Percentiles rank a stretch among this genome's conserved stretches.
Evolutionary conservation across 2,329 filamentous ascomycete genomes (phyloP).

Genomic region (Alternaria postmessia): DNA sequence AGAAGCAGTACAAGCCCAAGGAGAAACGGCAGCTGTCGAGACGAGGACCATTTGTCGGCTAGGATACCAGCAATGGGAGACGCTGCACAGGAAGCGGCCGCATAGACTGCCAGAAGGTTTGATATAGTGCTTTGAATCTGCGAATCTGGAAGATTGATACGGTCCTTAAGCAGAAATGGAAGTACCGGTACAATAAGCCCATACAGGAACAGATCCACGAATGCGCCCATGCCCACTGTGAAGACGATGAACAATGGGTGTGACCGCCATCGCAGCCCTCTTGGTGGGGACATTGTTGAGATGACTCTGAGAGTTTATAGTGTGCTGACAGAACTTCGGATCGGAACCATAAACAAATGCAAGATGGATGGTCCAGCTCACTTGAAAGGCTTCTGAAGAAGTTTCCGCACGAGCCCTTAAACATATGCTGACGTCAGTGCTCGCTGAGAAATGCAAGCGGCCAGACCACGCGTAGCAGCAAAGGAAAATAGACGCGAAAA

Average conservation of each 20-base stretch:
- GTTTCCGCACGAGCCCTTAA: slow-evolving; percentile 5
- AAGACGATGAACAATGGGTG: slow-evolving; percentile 66
- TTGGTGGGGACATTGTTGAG: slow-evolving; percentile 20
- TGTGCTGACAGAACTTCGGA: not conserved
- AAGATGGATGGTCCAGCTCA: slow-evolving; percentile 1
- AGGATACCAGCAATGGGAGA: slow-evolving; percentile 63
- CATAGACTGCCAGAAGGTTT: slow-evolving; percentile 63
- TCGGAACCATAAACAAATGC: not conserved
- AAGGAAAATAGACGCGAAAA: not conserved
- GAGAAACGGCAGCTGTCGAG: slow-evolving; percentile 66
- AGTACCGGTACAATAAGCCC: slow-evolving; percentile 66
- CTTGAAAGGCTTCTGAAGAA: not conserved
- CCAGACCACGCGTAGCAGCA: not conserved
- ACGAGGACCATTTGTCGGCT: slow-evolving; percentile 60
- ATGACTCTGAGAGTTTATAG: not conserved
- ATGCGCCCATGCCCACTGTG: slow-evolving; percentile 64
- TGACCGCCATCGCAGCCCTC: slow-evolving; percentile 62
- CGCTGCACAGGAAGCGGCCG: slow-evolving; percentile 61
- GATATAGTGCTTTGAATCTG: slow-evolving; percentile 64
- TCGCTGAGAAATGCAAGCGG: not conserved
- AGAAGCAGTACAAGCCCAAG: slow-evolving; percentile 62
- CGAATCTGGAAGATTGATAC: slow-evolving; percentile 57
- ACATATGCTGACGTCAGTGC: slow-evolving; percentile 9
- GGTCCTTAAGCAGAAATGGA: slow-evolving; percentile 64
- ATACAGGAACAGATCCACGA: slow-evolving; percentile 68